Percentiles rank a stretch among this genome's conserved stretches.
Evolutionary conservation across 1,139 yeast species (phyloP).

Genomic region (Debaryomyces udenii): DNA sequence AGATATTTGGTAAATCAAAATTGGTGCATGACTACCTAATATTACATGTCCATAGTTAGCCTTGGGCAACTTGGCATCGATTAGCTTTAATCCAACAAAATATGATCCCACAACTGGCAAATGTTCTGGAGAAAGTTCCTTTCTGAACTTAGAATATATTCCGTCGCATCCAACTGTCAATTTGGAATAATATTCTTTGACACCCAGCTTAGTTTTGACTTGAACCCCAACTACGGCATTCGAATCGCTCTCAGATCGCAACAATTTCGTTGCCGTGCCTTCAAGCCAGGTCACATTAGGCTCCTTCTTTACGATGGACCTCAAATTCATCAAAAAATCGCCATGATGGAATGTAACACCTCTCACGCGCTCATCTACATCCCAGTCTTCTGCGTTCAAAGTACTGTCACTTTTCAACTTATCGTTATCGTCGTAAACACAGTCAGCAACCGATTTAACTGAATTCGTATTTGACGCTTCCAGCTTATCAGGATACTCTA

Average conservation of each 20-base stretch:
- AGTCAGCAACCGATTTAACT: slow-evolving; percentile 53
- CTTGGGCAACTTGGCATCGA: slow-evolving; percentile 71
- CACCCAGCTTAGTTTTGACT: slow-evolving; percentile 34
- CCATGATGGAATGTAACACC: slow-evolving; percentile 96
- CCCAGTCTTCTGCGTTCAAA: slow-evolving; percentile 54
- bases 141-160: slow-evolving; percentile 89
- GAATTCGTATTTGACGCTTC: slow-evolving; percentile 45
- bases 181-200: slow-evolving; percentile 51
- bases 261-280: slow-evolving; percentile 73
- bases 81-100: slow-evolving; percentile 80
- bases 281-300: slow-evolving; percentile 75
- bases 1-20: slow-evolving; percentile 84
- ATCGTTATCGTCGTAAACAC: slow-evolving; percentile 58
- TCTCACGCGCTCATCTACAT: slow-evolving; percentile 60
- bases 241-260: slow-evolving; percentile 51
- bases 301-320: slow-evolving; percentile 70
- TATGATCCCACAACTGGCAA: slow-evolving; percentile 76
- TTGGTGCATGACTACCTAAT: slow-evolving; percentile 84
- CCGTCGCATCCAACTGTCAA: slow-evolving; percentile 89
- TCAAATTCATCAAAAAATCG: slow-evolving; percentile 73
- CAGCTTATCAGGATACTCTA: slow-evolving; percentile 75
- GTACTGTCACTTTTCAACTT: slow-evolving; percentile 55
- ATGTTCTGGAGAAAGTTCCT: slow-evolving; percentile 58
- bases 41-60: slow-evolving; percentile 88
- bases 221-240: slow-evolving; percentile 70